Conservation (phyloP, 345 rosid species). For the Populus davidiana region DNA sequence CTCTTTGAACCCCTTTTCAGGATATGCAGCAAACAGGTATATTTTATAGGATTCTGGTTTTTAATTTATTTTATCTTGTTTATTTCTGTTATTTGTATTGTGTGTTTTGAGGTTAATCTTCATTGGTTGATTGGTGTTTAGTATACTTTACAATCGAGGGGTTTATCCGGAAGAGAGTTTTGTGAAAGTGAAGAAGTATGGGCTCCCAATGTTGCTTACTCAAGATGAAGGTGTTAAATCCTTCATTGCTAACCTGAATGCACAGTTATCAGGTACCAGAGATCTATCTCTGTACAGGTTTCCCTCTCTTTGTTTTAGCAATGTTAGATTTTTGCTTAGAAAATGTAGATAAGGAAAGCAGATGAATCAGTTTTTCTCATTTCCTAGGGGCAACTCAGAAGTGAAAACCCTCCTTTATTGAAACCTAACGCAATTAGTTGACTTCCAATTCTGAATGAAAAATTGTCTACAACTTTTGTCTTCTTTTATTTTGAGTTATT, state of each 20-base stretch:
- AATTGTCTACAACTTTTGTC: background rate
- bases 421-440: background rate
- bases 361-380: background rate
- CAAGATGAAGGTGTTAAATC: conserved; percentile 86
- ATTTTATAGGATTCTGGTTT: background rate
- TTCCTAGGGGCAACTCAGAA: background rate
- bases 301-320: background rate
- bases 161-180: conserved; percentile 94
- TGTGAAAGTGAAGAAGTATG: conserved; percentile 90
- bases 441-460: background rate
- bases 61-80: background rate
- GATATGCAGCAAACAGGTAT: conserved; percentile 98
- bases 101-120: background rate
- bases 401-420: background rate
- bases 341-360: too few relatives aligned
- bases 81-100: background rate
- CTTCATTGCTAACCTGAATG: conserved; percentile 58
- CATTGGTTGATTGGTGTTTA: conserved; percentile 25
- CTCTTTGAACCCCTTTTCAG: conserved; percentile 34
- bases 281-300: background rate
- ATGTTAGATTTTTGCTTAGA: too few relatives aligned
- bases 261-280: conserved; percentile 73
- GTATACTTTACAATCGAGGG: conserved; percentile 92
- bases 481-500: background rate
- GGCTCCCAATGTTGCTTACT: conserved; percentile 86